Conservation (phyloP, 129 eudicot species). For the carrot (Daucus carota) region DH1_v3.0 NC_030381.2:31051501-31052000, state of each 20-base stretch:
- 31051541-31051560: no score
- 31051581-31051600: no score
- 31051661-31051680: constrained; percentile 83
- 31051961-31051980: neutral
- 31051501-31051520: no score
- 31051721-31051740: constrained; percentile 31
- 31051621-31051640: no score
- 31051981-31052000: no score
- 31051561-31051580: no score
- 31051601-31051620: no score
- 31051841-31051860: constrained; percentile 6
- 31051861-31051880: constrained; percentile 20
- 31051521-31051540: no score
- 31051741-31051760: constrained; percentile 65
- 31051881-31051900: constrained; percentile 20
- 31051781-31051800: constrained; percentile 17
- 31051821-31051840: neutral
- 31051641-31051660: constrained; percentile 98
- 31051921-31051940: neutral
- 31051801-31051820: constrained; percentile 18
- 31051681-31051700: constrained; percentile 22
- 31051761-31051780: constrained; percentile 44
- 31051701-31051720: constrained; percentile 35
- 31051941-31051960: constrained; percentile 9
- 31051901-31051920: constrained; percentile 1